Percentiles rank a stretch among this genome's conserved stretches.
Evolutionary conservation across 495 filamentous ascomycete genomes (phyloP).

Genomic region (Chaetomium fimeti): DNA sequence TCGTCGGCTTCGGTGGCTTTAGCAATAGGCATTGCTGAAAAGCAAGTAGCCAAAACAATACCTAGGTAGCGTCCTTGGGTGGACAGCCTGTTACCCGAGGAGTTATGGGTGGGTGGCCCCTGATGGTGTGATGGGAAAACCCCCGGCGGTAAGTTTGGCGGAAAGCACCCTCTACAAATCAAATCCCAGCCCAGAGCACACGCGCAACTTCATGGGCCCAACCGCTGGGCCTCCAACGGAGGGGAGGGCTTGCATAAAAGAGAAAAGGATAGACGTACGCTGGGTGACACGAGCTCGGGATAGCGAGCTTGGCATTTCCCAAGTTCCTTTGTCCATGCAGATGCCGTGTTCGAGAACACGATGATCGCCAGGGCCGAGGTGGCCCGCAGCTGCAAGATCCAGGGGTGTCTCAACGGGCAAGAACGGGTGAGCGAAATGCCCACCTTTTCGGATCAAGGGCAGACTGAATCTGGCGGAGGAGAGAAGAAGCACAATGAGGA

Average conservation of each 20-base stretch:
- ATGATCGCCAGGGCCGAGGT: constrained; percentile 14
- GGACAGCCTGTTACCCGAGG: no score
- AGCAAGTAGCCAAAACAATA: background rate
- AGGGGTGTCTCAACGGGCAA: background rate
- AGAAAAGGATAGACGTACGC: background rate
- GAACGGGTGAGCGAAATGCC: background rate
- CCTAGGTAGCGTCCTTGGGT: no score
- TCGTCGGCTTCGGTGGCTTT: background rate
- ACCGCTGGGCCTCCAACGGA: background rate
- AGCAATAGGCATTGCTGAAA: background rate
- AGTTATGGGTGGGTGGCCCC: no score
- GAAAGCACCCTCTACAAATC: background rate
- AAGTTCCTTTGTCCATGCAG: constrained; percentile 4
- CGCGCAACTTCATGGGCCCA: constrained; percentile 1
- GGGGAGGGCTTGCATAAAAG: no score
- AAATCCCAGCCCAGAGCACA: background rate
- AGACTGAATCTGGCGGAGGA: background rate
- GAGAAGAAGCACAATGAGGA: background rate
- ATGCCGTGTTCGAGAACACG: constrained; percentile 16
- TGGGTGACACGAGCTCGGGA: background rate
- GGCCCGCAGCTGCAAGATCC: constrained; percentile 6
- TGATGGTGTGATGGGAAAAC: background rate
- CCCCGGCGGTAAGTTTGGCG: background rate
- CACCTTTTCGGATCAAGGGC: background rate
- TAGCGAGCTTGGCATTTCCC: constrained; percentile 7